Base-by-base conservation (phyloP, 2,329 filamentous ascomycete genomes). In the Lecanoromycetidae sp. region DNA sequence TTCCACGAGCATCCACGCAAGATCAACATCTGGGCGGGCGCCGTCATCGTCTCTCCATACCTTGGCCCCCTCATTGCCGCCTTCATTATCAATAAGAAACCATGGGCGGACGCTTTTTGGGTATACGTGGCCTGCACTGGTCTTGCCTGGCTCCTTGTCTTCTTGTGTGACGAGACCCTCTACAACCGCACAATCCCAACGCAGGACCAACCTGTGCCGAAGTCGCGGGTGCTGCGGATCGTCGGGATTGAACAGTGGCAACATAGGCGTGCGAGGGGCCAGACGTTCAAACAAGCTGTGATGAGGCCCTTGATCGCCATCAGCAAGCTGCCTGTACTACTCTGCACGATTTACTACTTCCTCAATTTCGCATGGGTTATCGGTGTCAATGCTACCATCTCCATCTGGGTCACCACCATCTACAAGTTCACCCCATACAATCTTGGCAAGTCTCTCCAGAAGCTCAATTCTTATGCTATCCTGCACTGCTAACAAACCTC, bases 1-100 rank as follows among this genome's bases (percentile, higher is more conserved):
- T 75, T 77, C 59, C 75, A 79, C 54, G 69, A 77, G 51, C 63
- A 71, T 29, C 57, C 63, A 8, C 44, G 48, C 15, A 51, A 51
- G 33, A 52, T 50, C 37, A 53, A 53, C 19, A 37, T 49, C 22
- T 49, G 42, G 45, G 22, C 41, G 0, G 52, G 49, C 13, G 53
- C 52, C 54, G 57, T 59, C 10, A 48, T 52, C 4, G 25, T 49
- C 5, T 48, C 57, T 1, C 60, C 61, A 0, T 63, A 61, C 39
- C 51, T 63, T 25, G 62, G 61, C 6, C 61, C 61, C 0, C 52
- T 63, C 3, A 45, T 63, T 10, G 54, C 57, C 2, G 61, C 63
- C 4, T 66, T 67, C 54, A 66, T 66, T 37, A 60, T 60, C 40
- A 58, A 56, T 41, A 62, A 57, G 1, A 56, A 61, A 42, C 55